Base-by-base conservation (phyloP, 116 monocot genomes). In the Thalassia testudinum region DNA sequence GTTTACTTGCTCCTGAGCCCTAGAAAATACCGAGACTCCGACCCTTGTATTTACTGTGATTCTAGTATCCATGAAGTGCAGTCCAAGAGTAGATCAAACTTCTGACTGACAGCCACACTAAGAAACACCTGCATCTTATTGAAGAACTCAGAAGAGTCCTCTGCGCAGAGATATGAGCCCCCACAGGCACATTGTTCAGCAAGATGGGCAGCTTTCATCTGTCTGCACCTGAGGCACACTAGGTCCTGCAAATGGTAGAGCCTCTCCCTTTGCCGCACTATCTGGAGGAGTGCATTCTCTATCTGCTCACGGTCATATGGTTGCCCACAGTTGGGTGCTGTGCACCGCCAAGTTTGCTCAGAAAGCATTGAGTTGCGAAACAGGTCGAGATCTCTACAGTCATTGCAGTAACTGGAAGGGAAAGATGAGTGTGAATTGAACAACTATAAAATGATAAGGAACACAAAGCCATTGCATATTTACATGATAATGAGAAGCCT, bases 171-270 rank as follows among this genome's bases (percentile, higher is more conserved):
- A 59, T 84, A 95, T 25, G 69, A 70, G 37, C 95, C 95, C 24
- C 83, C 92, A 12, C 92, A 93, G 0, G 56, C 60, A 40, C 97
- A 97, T 38, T 97, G 97, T 57, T 79, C 79, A 1, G 79, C 70
- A 38, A 97, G 61, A 54, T 88, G 89, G 15, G 72, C 74, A 8
- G 72, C 88, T 61, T 97, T 97, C 21, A 97, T 63, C 58, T 79
- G 85, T 38, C 73, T 71, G 60, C 97, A 97, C 23, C 75, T 68
- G 2, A 68, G 27, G 72, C 97, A 97, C 19, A 71, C 76, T 44
- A 97, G 59, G 66, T 97, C 97, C 68, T 97, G 97, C 62, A 97
- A 64, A 63, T 97, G 97, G 65, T 85, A 89, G 18, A 85, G 72
- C 57, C 79, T 67, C 49, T 97, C 97, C 37, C 97, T 71, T 65